Base-by-base conservation (phyloP, 345 rosid genomes). In the Theobroma cacao region DNA sequence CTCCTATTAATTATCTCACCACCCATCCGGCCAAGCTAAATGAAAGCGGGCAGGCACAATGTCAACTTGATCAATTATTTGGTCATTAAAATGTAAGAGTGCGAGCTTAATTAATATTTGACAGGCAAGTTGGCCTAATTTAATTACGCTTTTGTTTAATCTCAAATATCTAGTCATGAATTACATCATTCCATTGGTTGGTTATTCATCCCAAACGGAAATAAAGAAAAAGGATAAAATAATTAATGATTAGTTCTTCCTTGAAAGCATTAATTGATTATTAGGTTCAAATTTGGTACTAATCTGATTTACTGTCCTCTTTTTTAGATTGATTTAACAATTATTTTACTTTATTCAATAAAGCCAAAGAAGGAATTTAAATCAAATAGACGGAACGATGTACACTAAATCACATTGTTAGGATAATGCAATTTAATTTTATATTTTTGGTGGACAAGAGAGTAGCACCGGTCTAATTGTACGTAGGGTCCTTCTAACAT, bases 51-150 rank as follows among this genome's bases (percentile, higher is more conserved):
- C 18, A 70, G 28, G n/a, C n/a, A n/a, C n/a, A 31, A 20, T 17
- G 24, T 70, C 74, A 45, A 48, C 3, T 70, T 47, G n/a, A 28
- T 28, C 17, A 47, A 47, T 28, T 28, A 28, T 26, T 68, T 43
- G 18, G 28, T 45, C 15, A 43, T 48, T 70, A 70, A 48, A 70
- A 48, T 18, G 40, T 20, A 70, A 18, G 9, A 70, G 0, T 18
- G 48, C 15, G 38, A 70, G 56, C 56, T 68, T 17, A 47, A 70
- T 70, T 70, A 70, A 47, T 47, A 47, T 47, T n/a, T 69, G 40
- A 28, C 74, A 4, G 31, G 6, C 31, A 28, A 26, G 15, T 47
- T 69, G 74, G 40, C 5, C 58, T 69, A 69, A 45, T 24, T 69
- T 69, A 45, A 15, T 45, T 41, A 41, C 33, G 33, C 34, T 67